These are phyloP conservation scores for Citrus inodora DNA, from an alignment of 345 rosid genomes.

Conservation along the genomic window DNA sequence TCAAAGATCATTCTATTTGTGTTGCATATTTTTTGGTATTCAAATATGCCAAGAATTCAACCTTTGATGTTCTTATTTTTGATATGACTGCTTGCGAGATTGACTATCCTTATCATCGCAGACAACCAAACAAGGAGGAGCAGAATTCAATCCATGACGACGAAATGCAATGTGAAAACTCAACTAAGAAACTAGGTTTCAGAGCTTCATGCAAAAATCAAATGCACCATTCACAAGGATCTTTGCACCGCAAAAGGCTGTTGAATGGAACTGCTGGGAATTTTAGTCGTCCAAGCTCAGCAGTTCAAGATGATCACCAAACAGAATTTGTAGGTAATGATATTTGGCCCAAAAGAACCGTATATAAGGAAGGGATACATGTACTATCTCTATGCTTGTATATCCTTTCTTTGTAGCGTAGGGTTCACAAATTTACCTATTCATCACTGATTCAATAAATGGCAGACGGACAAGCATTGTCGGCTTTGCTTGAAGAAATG, in stretches of 20 bases:
- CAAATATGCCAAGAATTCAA: slow-evolving; percentile 29
- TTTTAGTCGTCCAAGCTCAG: too few species aligned
- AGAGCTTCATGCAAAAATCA: too few species aligned
- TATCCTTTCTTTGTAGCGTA: not conserved
- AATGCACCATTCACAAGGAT: too few species aligned
- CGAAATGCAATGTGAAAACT: too few species aligned
- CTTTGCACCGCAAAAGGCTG: too few species aligned
- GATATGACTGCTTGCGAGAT: slow-evolving; percentile 37
- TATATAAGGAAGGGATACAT: too few species aligned
- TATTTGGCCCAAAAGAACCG: too few species aligned
- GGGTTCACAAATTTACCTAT: not conserved
- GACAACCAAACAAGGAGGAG: not conserved
- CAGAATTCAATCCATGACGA: not conserved
- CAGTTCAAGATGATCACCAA: too few species aligned
- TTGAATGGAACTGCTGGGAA: too few species aligned
- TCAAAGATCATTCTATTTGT: slow-evolving; percentile 27
- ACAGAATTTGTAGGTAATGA: too few species aligned
- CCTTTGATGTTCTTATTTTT: slow-evolving; percentile 33
- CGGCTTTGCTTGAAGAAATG: not conserved
- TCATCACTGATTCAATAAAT: not conserved
- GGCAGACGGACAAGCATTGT: not conserved
- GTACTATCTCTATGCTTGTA: too few species aligned
- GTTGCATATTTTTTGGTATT: slow-evolving; percentile 34
- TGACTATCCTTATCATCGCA: not conserved
- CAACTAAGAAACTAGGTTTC: too few species aligned